phyloP scores from a whole-genome alignment of 768 basidiomycete species.

The Leucocoprinus birnbaumii region DNA sequence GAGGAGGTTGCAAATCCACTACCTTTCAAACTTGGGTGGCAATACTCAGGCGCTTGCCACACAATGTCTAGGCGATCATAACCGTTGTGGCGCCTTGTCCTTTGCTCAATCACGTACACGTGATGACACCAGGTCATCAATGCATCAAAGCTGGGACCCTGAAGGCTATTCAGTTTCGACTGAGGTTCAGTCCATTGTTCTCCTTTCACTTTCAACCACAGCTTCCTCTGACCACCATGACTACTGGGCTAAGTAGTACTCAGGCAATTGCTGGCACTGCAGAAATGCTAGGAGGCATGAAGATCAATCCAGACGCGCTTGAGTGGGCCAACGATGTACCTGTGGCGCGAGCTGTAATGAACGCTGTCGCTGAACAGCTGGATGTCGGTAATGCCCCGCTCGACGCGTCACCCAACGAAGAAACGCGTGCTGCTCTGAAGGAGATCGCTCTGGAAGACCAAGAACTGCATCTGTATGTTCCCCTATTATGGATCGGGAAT shows the following conservation, averaged over 20 bases:
- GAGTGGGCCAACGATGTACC: conserved; percentile 30
- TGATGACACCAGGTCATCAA: conserved; percentile 1
- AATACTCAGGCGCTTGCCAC: too few relatives aligned
- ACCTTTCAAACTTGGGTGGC: too few relatives aligned
- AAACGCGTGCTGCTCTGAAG: conserved; percentile 18
- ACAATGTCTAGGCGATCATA: too few relatives aligned
- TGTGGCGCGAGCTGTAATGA: conserved; percentile 26
- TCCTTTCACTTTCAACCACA: neutral
- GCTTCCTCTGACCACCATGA: neutral
- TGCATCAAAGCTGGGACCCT: too few relatives aligned
- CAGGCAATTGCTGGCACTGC: conserved; percentile 15
- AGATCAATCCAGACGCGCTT: conserved; percentile 23
- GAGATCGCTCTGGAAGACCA: conserved; percentile 28
- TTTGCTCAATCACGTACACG: too few relatives aligned
- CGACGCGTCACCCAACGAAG: conserved; percentile 6
- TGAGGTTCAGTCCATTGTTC: too few relatives aligned
- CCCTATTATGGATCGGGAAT: neutral
- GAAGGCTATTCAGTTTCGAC: too few relatives aligned
- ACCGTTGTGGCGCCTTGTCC: too few relatives aligned
- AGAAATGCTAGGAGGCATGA: conserved; percentile 28
- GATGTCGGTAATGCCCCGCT: neutral
- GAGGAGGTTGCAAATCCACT: too few relatives aligned
- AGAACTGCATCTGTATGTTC: conserved; percentile 25
- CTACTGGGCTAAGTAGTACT: neutral
- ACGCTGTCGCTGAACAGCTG: conserved; percentile 31